These are phyloP conservation scores for Fonsecaea nubica DNA, from an alignment of 2,329 filamentous ascomycete genomes.

Conservation along the genomic window DNA sequence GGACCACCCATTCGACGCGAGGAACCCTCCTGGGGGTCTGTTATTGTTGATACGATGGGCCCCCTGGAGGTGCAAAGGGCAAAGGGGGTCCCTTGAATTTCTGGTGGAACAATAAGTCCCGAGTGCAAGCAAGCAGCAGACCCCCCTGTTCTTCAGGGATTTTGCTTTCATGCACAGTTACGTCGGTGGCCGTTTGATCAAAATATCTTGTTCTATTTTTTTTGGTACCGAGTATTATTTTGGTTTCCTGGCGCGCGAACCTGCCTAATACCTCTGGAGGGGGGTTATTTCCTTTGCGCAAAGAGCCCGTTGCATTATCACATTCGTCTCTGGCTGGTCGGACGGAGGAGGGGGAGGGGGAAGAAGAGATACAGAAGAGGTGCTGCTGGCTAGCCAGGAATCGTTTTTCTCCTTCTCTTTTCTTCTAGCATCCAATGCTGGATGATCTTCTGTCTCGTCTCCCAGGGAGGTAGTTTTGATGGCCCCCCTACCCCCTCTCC, in stretches of 20 bases:
- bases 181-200: slow-evolving; percentile 14
- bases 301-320: too few species aligned
- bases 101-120: not conserved
- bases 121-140: not conserved
- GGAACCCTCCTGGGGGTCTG: not conserved
- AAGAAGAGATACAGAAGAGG: too few species aligned
- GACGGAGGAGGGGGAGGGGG: too few species aligned
- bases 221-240: not conserved
- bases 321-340: too few species aligned
- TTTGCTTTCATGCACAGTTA: slow-evolving; percentile 17
- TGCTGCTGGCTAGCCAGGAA: too few species aligned
- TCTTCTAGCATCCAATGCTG: too few species aligned
- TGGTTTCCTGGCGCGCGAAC: not conserved
- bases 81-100: not conserved
- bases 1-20: not conserved
- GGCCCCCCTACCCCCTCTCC: not conserved
- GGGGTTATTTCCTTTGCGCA: not conserved
- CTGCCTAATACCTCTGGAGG: not conserved
- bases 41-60: not conserved
- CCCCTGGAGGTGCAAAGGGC: not conserved
- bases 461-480: too few species aligned
- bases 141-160: slow-evolving; percentile 8
- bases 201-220: not conserved
- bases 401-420: too few species aligned
- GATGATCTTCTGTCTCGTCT: too few species aligned